phyloP scores from a whole-genome alignment of 108 stramenopile species.

The Skeletonema menzelii region DNA sequence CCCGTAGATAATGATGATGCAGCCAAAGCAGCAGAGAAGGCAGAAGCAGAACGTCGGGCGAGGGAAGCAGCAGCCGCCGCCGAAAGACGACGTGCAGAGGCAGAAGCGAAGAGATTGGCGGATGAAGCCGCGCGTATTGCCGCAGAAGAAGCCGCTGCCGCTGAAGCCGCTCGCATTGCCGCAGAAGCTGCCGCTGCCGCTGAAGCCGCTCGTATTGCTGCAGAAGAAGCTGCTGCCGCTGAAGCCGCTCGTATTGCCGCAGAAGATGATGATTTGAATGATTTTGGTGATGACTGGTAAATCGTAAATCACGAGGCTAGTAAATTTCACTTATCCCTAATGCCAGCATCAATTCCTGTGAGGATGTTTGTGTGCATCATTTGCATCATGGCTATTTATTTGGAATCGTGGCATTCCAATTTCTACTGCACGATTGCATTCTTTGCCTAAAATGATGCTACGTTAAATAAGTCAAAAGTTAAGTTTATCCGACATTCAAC shows the following conservation, averaged over 20 bases:
- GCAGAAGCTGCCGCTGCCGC: constrained; percentile 18
- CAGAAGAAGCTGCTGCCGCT: constrained; percentile 49
- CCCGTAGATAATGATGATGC: constrained; percentile 8
- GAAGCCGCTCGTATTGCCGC: constrained; percentile 7
- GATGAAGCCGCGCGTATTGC: constrained; percentile 33
- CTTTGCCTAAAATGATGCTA: too few species aligned
- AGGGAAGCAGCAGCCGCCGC: constrained; percentile 22
- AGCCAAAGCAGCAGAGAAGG: constrained; percentile 26
- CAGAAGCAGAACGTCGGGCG: constrained; percentile 33
- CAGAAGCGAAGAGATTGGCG: constrained; percentile 12
- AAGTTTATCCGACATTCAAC: too few species aligned
- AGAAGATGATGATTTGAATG: constrained; percentile 46
- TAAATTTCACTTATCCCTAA: background rate
- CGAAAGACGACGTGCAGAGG: constrained; percentile 16
- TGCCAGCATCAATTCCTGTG: background rate
- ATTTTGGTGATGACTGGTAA: constrained; percentile 87
- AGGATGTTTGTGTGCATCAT: too few species aligned
- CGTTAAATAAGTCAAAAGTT: too few species aligned
- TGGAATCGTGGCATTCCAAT: too few species aligned
- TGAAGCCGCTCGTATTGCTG: constrained; percentile 41
- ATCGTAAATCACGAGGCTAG: background rate
- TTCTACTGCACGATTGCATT: too few species aligned
- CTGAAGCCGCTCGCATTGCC: constrained; percentile 13
- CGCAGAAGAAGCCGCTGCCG: constrained; percentile 52
- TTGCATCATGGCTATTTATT: too few species aligned